phyloP scores from a whole-genome alignment of 805 yeast genomes.

The Zygotorulaspora sp. region DNA sequence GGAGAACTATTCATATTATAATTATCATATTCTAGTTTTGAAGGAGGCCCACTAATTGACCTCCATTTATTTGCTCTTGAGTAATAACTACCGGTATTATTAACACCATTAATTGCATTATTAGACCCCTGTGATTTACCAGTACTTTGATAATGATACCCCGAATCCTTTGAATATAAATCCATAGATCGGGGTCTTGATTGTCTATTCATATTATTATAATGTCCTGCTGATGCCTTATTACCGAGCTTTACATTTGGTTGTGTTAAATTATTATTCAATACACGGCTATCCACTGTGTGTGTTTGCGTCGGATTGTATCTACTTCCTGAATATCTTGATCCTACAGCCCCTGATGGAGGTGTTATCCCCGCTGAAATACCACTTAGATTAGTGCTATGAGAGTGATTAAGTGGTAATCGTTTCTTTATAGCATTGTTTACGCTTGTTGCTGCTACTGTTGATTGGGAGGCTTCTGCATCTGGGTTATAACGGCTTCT shows the following conservation, averaged over 20 bases:
- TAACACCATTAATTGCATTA: background rate
- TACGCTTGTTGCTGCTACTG: background rate
- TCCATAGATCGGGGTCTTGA: constrained; percentile 24
- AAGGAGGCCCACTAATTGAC: constrained; percentile 8
- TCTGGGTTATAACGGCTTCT: constrained; percentile 32
- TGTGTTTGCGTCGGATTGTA: constrained; percentile 23
- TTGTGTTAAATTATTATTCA: background rate
- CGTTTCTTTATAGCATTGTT: background rate
- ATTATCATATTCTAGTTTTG: constrained; percentile 10
- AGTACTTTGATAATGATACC: constrained; percentile 3
- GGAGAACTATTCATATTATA: background rate
- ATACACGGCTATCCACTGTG: constrained; percentile 1
- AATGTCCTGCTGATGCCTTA: background rate
- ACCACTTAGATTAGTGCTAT: background rate
- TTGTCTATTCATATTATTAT: constrained; percentile 7
- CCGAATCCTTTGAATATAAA: constrained; percentile 5
- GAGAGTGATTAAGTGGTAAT: background rate
- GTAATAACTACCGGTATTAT: constrained; percentile 16
- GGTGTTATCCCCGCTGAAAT: background rate
- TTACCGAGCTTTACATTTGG: background rate
- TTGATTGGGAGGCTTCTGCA: constrained; percentile 4
- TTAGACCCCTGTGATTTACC: constrained; percentile 1
- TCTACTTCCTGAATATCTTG: constrained; percentile 23
- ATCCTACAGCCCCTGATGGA: constrained; percentile 5
- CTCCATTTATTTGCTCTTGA: constrained; percentile 27